Evolutionary conservation across 2,329 filamentous ascomycete species (phyloP).

Genomic region (Clarireedia monteithiana): DNA sequence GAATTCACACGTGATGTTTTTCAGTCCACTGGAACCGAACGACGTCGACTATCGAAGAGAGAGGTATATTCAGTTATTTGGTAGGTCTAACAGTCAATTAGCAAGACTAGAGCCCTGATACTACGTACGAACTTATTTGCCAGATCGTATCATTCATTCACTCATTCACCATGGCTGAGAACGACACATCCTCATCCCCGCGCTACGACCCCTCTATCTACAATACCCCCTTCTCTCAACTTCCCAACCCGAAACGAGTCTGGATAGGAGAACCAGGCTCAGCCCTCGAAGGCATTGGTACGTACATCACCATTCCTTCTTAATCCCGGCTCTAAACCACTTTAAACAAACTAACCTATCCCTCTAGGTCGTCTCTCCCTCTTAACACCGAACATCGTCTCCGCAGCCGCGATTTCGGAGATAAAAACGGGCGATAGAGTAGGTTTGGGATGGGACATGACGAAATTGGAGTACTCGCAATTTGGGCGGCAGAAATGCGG

Average conservation of each 20-base stretch:
- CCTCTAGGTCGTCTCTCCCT: constrained; percentile 33
- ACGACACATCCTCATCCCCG: not conserved
- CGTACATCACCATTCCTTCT: not conserved
- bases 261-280: constrained; percentile 19
- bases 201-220: constrained; percentile 18
- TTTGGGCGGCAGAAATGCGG: constrained; percentile 43
- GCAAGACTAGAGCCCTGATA: too few relatives aligned
- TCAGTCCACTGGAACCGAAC: too few relatives aligned
- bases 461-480: constrained; percentile 47
- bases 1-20: too few relatives aligned
- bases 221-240: constrained; percentile 14
- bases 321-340: too few relatives aligned
- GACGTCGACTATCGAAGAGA: too few relatives aligned
- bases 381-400: constrained; percentile 45
- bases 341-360: too few relatives aligned
- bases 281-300: constrained; percentile 17
- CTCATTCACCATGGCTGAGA: not conserved
- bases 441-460: constrained; percentile 47
- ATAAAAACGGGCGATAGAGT: constrained; percentile 45
- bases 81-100: too few relatives aligned
- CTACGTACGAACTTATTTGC: too few relatives aligned
- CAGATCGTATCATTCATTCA: not conserved
- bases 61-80: too few relatives aligned
- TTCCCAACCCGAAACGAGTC: constrained; percentile 18
- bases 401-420: constrained; percentile 39